Base-by-base conservation (phyloP, 805 yeast species). In the Barnettozyma botsteinii region DNA sequence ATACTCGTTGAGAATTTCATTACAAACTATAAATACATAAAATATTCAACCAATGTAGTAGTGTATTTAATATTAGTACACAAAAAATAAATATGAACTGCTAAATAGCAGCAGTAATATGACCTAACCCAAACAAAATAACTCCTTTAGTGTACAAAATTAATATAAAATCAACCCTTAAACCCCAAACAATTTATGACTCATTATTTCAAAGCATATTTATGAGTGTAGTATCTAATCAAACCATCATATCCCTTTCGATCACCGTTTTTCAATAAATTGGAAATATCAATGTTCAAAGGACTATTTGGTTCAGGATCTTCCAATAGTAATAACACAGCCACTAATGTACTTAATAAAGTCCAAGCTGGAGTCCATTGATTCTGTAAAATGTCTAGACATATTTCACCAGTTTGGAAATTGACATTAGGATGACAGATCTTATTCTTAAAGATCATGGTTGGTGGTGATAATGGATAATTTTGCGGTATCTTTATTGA, bases 331-430 rank as follows among this genome's bases (percentile, higher is more conserved):
- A 75, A 61, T 24, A 78, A 53, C 2, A 82, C 70, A 1, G 86
- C 86, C 14, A 72, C 67, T 33, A 80, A 62, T 6, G 76, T 64
- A 41, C 76, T 65, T 34, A 70, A 59, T 33, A 83, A 53, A 39
- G 78, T 73, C 85, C 87, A 82, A 2, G 85, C 85, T 0, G 91
- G 89, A 0, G 85, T 72, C 89, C 89, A 83, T 43, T 66, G 66
- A 32, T 47, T 55, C 40, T 77, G 74, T 36, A 83, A 60, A 9
- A 82, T 76, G 54, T 81, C 85, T 5, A 83, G 60, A 57, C 91
- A 83, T 7, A 83, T 79, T 46, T 79, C 85, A 1, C 91, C 91
- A 1, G 79, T 69, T 32, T 48, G 36, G 45, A 67, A 69, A 43
- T 68, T 64, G 4, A 75, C 66, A 50, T 75, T 75, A 18, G 75